Conservation (phyloP, 306 rosid species). For the Vachellia collinsii region DNA sequence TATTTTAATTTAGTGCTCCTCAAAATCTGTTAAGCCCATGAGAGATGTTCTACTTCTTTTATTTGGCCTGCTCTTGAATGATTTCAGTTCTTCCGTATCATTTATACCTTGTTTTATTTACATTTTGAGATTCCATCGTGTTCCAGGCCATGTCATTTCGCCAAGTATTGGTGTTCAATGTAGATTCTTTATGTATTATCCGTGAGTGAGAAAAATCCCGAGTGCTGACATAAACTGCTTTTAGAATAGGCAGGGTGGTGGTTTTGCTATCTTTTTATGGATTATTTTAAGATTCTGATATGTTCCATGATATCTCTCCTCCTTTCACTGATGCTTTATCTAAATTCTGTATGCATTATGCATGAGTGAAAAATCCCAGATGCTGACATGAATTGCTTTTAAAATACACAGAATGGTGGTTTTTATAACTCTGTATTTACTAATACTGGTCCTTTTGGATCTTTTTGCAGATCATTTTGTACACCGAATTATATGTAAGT, state of each 20-base stretch:
- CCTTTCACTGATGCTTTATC: not conserved
- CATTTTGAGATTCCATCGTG: constrained; percentile 3
- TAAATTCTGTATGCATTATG: not conserved
- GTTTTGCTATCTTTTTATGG: constrained; percentile 31
- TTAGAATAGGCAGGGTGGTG: not conserved
- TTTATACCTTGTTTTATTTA: constrained; percentile 5
- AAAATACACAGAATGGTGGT: not conserved
- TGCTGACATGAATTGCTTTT: constrained; percentile 9
- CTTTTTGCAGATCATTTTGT: constrained; percentile 71
- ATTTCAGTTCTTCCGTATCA: constrained; percentile 5
- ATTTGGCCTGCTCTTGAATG: constrained; percentile 11
- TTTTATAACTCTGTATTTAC: constrained; percentile 36
- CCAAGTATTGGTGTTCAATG: not conserved
- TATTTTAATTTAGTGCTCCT: not conserved
- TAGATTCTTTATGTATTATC: not conserved
- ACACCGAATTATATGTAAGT: constrained; percentile 86
- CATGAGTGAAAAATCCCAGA: constrained; percentile 8
- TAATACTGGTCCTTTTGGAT: constrained; percentile 35
- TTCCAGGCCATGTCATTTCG: not conserved
- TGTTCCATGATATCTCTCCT: not conserved
- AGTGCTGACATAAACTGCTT: constrained; percentile 5
- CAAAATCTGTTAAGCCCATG: not conserved
- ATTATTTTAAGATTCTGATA: not conserved
- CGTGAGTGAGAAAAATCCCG: constrained; percentile 9
- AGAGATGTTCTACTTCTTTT: not conserved